Base-by-base conservation (phyloP, 805 yeast species). In the Suhomyces kilbournensis region DNA sequence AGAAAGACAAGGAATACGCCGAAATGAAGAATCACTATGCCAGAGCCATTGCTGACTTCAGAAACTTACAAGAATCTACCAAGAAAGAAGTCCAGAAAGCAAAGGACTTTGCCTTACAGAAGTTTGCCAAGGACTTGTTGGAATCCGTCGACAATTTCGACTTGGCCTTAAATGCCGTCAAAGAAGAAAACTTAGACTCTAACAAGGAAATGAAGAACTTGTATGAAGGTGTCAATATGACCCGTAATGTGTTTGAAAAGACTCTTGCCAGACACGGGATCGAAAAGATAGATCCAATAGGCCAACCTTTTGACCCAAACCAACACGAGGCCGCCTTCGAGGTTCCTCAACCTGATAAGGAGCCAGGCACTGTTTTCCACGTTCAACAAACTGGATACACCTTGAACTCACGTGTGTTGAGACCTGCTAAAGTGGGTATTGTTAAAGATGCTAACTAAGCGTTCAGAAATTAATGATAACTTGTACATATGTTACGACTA, bases 361-460 rank as follows among this genome's bases (percentile, higher is more conserved):
- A 88, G 71, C 89, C 97, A 15, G 97, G 97, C 54, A 86, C 97
- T 25, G 90, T 91, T 53, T 88, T 92, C 83, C 89, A 83, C 64
- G 97, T 92, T 54, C 97, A 91, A 75, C 97, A 88, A 74, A 80
- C 86, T 22, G 97, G 97, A 43, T 91, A 85, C 75, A 84, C 86
- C 54, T 79, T 90, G 64, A 90, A 90, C 74, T 83, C 86, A 62
- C 82, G 97, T 68, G 96, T 91, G 32, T 79, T 91, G 67, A 83
- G 97, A 74, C 96, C 97, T 30, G 97, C 97, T 53, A 91, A 91
- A 79, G 97, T 91, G 59, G 97, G 97, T 61, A 82, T 91, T 64
- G 97, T 91, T 59, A 89, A 87, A 75, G 82, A 71, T 54, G 48
- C 35, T 32, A 30, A 45, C 19, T 23, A 45, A 10, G 28, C 15